Base-by-base conservation (phyloP, 2,329 filamentous ascomycete species). In the Claviceps humidiphila region DNA sequence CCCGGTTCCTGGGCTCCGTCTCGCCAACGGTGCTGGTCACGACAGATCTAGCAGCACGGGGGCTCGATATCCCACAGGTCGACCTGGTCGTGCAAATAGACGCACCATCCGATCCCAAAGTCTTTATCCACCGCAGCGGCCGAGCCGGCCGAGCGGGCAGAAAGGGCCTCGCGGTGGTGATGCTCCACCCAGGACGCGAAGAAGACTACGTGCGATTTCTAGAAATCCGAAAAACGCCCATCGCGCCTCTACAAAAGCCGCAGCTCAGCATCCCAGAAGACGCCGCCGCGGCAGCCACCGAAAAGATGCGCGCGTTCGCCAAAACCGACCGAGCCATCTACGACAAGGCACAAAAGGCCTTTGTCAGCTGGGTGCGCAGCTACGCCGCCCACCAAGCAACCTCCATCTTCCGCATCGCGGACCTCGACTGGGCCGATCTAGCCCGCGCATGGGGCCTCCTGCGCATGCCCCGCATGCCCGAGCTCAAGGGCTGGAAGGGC, bases 1-100 rank as follows among this genome's bases (percentile, higher is more conserved):
- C 78, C 57, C 82, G 80, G 53, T 97, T 96, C 63, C 73, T 87
- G 22, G 83, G 82, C 52, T 81, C 87, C 1, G 78, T 85, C 1
- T 80, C 80, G 0, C 87, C 90, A 0, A 84, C 85, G 1, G 77
- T 98, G 38, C 80, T 98, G 11, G 74, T 98, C 6, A 97, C 91
- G 6, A 97, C 93, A 17, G 91, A 97, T 64, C 82, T 97, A 26
- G 89, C 91, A 2, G 88, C 91, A 2, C 81, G 91, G 55, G 91
- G 91, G 14, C 77, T 97, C 4, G 91, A 97, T 64, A 93, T 96
- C 51, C 89, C 90, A 0, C 82, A 89, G 53, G 89, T 96, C 41
- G 91, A 96, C 63, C 76, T 96, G 1, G 90, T 96, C 4, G 78
- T 95, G 1, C 91, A 96, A 64, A 75, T 96, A 44, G 90, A 96